These are phyloP conservation scores for Inga leiocalycina DNA, from an alignment of 306 rosid species.

Conservation along the genomic window DNA sequence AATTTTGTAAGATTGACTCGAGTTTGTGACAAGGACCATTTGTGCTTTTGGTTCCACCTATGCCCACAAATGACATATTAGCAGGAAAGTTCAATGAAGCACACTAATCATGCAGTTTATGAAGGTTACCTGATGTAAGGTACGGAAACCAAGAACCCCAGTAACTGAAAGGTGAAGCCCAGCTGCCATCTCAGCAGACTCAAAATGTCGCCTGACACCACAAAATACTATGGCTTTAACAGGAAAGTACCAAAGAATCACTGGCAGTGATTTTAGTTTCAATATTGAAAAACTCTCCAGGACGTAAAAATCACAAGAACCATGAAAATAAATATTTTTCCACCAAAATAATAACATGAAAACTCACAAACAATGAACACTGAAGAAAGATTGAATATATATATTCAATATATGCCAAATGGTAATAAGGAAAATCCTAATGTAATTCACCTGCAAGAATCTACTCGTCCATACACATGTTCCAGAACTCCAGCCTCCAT, in stretches of 20 bases:
- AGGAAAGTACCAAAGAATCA: slow-evolving; percentile 28
- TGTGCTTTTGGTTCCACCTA: slow-evolving; percentile 95
- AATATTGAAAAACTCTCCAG: slow-evolving; percentile 15
- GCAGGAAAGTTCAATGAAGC: slow-evolving; percentile 29
- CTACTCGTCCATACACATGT: slow-evolving; percentile 78
- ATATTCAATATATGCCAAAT: not conserved
- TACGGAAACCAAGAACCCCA: slow-evolving; percentile 92
- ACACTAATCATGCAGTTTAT: slow-evolving; percentile 5
- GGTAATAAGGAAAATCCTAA: slow-evolving; percentile 3
- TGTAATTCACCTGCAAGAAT: slow-evolving; percentile 73
- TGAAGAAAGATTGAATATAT: slow-evolving; percentile 19
- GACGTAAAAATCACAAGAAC: slow-evolving; percentile 13
- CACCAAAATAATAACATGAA: not conserved
- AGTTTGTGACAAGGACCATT: slow-evolving; percentile 75
- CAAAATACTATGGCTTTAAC: slow-evolving; percentile 37
- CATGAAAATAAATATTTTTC: not conserved
- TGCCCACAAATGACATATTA: slow-evolving; percentile 36
- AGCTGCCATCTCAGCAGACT: slow-evolving; percentile 78
- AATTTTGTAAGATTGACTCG: slow-evolving; percentile 41
- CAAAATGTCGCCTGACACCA: slow-evolving; percentile 70
- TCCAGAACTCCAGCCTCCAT: slow-evolving; percentile 91
- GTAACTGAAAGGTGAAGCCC: slow-evolving; percentile 93
- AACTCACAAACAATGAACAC: not conserved
- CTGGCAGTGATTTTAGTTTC: slow-evolving; percentile 12
- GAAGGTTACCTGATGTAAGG: slow-evolving; percentile 76